Evolutionary conservation across 441 rosid genomes (phyloP).

Genomic region (Viola pubescens): DNA sequence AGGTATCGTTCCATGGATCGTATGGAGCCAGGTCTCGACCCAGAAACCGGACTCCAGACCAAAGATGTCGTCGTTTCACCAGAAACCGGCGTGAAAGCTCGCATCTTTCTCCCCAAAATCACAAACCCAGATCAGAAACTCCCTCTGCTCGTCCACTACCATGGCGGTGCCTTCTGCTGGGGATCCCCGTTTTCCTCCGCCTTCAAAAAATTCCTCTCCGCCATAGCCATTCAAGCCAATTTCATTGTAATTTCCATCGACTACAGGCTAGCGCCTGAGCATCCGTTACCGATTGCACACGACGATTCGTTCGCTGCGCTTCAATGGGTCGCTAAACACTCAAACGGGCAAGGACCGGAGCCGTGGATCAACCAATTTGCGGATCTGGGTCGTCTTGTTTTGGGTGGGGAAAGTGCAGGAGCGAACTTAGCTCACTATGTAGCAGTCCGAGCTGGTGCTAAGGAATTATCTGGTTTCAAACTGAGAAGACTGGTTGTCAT

Average conservation of each 20-base stretch:
- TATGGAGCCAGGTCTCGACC: constrained; percentile 22
- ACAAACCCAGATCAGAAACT: constrained; percentile 14
- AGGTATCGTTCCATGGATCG: constrained; percentile 7
- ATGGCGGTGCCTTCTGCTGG: constrained; percentile 38
- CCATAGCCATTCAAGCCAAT: constrained; percentile 15
- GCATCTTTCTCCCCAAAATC: constrained; percentile 28
- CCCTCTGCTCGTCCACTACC: constrained; percentile 32
- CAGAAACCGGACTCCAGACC: constrained; percentile 26
- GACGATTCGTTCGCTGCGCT: constrained; percentile 30
- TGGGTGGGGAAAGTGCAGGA: constrained; percentile 39
- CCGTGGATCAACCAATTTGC: constrained; percentile 26
- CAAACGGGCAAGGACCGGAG: constrained; percentile 23
- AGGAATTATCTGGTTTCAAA: constrained; percentile 11
- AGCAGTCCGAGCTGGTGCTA: constrained; percentile 26
- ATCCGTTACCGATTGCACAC: constrained; percentile 24
- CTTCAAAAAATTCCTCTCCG: constrained; percentile 4
- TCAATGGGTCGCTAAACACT: constrained; percentile 25
- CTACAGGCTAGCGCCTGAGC: constrained; percentile 31
- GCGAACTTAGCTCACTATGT: constrained; percentile 33
- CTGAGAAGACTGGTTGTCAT: constrained; percentile 22
- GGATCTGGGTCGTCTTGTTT: constrained; percentile 23
- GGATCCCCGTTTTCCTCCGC: constrained; percentile 18
- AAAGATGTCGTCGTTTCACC: constrained; percentile 25
- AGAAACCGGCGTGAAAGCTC: constrained; percentile 21
- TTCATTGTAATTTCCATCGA: constrained; percentile 21